Percentiles rank a stretch among this genome's conserved stretches.
These are phyloP conservation scores for Apiospora kogelbergensis DNA, from an alignment of 2,329 filamentous ascomycete genomes.

Conservation along the genomic window DNA sequence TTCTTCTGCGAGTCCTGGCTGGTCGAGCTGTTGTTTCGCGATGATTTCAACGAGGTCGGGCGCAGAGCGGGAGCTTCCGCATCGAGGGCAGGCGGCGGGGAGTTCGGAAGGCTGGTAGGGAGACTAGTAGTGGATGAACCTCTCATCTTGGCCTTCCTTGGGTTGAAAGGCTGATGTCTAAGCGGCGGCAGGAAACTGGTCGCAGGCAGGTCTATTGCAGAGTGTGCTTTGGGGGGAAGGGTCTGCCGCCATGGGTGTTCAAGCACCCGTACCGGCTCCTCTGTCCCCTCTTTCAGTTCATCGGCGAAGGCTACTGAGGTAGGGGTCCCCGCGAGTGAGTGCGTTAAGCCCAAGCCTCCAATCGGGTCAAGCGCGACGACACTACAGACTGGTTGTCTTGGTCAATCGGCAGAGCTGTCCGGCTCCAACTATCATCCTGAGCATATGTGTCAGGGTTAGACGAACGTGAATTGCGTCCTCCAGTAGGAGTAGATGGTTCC, in stretches of 20 bases:
- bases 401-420: conserved; percentile 24
- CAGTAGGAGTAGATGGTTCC: conserved; percentile 9
- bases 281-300: conserved; percentile 18
- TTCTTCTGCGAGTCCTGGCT: conserved; percentile 22
- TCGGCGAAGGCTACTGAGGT: conserved; percentile 24
- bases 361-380: conserved; percentile 11
- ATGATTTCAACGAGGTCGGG: conserved; percentile 27
- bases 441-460: not conserved
- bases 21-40: conserved; percentile 24
- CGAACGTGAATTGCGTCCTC: not conserved
- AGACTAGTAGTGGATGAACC: conserved; percentile 20
- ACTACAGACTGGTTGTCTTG: conserved; percentile 20
- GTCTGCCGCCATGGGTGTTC: conserved; percentile 13
- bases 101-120: conserved; percentile 26
- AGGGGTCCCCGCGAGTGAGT: conserved; percentile 21
- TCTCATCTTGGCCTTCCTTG: conserved; percentile 23
- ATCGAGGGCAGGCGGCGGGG: conserved; percentile 25
- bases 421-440: conserved; percentile 26
- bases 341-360: conserved; percentile 14
- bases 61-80: conserved; percentile 26
- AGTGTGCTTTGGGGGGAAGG: conserved; percentile 26
- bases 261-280: conserved; percentile 16
- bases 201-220: conserved; percentile 28
- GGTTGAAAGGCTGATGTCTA: conserved; percentile 38
- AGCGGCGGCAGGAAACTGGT: conserved; percentile 37